Conservation (phyloP, 225 moss, liverwort and hornwort genomes). For the Sphagnum tenellum region DNA sequence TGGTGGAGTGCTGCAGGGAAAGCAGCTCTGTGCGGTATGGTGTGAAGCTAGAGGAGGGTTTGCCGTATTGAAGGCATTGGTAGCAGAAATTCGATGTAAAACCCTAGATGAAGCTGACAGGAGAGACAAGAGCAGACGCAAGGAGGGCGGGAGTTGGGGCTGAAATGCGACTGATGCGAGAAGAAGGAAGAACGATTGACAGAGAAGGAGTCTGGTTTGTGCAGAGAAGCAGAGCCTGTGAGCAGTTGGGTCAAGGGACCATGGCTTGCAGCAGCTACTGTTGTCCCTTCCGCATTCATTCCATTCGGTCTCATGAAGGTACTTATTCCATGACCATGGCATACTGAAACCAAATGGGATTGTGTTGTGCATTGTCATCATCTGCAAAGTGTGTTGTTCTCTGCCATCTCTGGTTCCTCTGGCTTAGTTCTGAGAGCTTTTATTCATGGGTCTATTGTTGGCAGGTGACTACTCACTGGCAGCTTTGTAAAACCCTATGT, state of each 20-base stretch:
- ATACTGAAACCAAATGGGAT: no score
- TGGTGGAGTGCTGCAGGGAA: no score
- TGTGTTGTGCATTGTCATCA: no score
- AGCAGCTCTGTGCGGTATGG: no score
- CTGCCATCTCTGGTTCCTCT: background rate
- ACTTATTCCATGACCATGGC: no score
- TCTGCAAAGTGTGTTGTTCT: conserved; percentile 18
- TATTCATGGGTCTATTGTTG: background rate
- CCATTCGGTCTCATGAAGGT: background rate
- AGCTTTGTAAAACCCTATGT: no score
- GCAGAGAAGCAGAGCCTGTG: conserved; percentile 33
- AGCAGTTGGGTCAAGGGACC: conserved; percentile 23
- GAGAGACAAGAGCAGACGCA: no score
- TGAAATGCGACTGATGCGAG: conserved; percentile 58
- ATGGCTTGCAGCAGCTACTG: conserved; percentile 20
- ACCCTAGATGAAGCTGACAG: no score
- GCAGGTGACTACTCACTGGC: no score
- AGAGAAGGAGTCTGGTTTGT: conserved; percentile 43
- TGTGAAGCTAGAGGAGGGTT: no score
- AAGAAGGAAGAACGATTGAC: conserved; percentile 32
- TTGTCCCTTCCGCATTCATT: conserved; percentile 9
- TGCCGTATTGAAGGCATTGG: no score
- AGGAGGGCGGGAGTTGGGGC: conserved; percentile 1
- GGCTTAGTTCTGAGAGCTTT: background rate
- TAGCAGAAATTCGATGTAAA: no score